phyloP scores from a whole-genome alignment of 768 basidiomycete genomes.

The Coprinopsis cinerea region DNA sequence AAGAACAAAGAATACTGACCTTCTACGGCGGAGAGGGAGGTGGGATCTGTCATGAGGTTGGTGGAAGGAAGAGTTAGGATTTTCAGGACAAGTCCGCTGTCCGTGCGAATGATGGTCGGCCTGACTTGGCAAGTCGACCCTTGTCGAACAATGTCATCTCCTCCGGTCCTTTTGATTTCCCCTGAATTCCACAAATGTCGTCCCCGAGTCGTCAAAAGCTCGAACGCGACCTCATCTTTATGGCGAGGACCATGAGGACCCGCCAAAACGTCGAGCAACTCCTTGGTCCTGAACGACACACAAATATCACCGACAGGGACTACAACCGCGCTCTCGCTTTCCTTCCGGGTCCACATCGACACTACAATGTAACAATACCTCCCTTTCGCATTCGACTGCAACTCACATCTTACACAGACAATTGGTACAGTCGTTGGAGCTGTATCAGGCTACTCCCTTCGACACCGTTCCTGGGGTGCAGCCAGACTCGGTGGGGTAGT shows the following conservation, averaged over 20 bases:
- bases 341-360: slow-evolving; percentile 39
- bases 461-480: slow-evolving; percentile 8
- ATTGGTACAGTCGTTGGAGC: slow-evolving; percentile 2
- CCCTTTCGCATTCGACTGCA: not conserved
- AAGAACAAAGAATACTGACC: slow-evolving; percentile 11
- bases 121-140: not conserved
- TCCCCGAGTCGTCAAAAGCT: no score
- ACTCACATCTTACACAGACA: not conserved
- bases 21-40: slow-evolving; percentile 6
- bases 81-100: no score
- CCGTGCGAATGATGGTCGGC: not conserved
- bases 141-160: not conserved
- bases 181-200: no score
- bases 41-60: slow-evolving; percentile 20
- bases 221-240: slow-evolving; percentile 30
- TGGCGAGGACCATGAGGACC: slow-evolving; percentile 39
- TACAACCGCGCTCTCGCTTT: slow-evolving; percentile 51
- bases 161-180: no score
- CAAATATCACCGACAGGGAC: slow-evolving; percentile 50
- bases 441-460: slow-evolving; percentile 6
- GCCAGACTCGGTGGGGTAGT: slow-evolving; percentile 7
- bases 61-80: slow-evolving; percentile 9
- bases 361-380: slow-evolving; percentile 30
- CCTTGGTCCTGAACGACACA: slow-evolving; percentile 46
- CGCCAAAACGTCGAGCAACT: slow-evolving; percentile 37